Evolutionary conservation across 2,329 filamentous ascomycete species (phyloP), one percentile per base, ranked within the genome.

Genomic region (Sclerotinia trifoliorum): DNA sequence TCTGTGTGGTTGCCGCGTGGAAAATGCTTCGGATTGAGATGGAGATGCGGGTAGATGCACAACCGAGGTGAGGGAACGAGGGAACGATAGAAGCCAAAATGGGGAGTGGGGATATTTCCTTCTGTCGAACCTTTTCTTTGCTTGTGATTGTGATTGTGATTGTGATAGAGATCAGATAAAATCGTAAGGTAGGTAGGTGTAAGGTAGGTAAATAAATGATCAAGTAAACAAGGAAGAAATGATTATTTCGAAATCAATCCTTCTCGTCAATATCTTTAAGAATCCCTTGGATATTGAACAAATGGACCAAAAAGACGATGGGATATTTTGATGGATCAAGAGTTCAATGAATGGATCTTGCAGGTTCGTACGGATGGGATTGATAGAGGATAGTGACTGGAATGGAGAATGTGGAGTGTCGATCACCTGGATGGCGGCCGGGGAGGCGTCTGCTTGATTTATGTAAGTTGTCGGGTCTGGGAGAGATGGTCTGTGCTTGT

Each of bases 401-500:
- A 65, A 68, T 69, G 73, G 68, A 61, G 74, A 72, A 76, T 77
- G 78, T 78, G 76, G 77, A 78, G 75, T 68, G 78, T 76, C 78
- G 78, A 80, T 80, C 78, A 77, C 75, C 73, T 78, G 73, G 74
- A 76, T 76, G 75, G 76, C 77, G 75, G 76, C 74, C 75, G 76
- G 76, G 74, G 74, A 77, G 75, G 75, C 74, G 73, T 74, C 72
- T 75, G 69, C 58, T 71, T 70, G 70, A 72, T 76, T 75, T 77
- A 77, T 76, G 73, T 75, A 76, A 73, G 74, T 75, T 74, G 74
- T 74, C 75, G 71, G 75, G 70, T 65, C 69, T 74, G 67, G 69
- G 60, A 32, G 32, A 26, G 54, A 61, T 73, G 74, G 73, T 71
- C 71, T 71, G 73, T 73, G 73, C 49, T 35, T 44, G 68, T 67